phyloP scores from a whole-genome alignment of 2,329 filamentous ascomycete species.

The Clonostachys byssicola region DNA sequence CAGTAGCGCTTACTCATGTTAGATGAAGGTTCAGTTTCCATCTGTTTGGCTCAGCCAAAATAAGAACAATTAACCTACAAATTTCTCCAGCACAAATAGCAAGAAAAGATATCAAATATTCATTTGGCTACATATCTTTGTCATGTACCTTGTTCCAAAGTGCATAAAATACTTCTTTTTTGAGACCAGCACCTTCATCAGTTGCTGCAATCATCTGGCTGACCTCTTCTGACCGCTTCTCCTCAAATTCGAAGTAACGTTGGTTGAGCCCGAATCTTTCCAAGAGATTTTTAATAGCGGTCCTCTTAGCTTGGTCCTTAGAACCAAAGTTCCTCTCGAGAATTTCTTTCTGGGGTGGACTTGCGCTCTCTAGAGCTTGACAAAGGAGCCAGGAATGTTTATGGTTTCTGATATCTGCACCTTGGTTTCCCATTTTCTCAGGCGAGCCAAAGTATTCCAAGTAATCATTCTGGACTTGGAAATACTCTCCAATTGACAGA shows the following conservation, averaged over 20 bases:
- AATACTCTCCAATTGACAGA: conserved; percentile 97
- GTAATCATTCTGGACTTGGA: conserved; percentile 98
- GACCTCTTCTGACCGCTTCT: conserved; percentile 75
- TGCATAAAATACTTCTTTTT: conserved; percentile 82
- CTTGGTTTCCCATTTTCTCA: conserved; percentile 93
- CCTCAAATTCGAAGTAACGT: conserved; percentile 85
- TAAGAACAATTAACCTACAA: too few species aligned
- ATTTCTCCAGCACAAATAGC: too few species aligned
- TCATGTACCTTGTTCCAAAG: conserved; percentile 98
- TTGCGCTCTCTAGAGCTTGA: conserved; percentile 78
- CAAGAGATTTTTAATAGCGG: conserved; percentile 83
- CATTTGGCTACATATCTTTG: conserved; percentile 72
- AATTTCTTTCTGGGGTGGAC: conserved; percentile 78
- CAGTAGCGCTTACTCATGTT: too few species aligned
- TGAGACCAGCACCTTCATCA: conserved; percentile 84
- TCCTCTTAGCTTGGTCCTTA: conserved; percentile 81
- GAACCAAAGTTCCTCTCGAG: conserved; percentile 92
- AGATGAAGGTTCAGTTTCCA: too few species aligned
- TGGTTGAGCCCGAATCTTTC: conserved; percentile 80
- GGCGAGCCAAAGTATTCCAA: conserved; percentile 96
- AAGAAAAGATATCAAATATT: not conserved
- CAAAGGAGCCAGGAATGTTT: conserved; percentile 99
- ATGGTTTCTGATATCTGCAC: conserved; percentile 98
- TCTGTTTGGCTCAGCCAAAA: too few species aligned
- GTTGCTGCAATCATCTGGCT: conserved; percentile 69